phyloP scores from a whole-genome alignment of 2,329 filamentous ascomycete species.

The Alternaria metachromatica region DNA sequence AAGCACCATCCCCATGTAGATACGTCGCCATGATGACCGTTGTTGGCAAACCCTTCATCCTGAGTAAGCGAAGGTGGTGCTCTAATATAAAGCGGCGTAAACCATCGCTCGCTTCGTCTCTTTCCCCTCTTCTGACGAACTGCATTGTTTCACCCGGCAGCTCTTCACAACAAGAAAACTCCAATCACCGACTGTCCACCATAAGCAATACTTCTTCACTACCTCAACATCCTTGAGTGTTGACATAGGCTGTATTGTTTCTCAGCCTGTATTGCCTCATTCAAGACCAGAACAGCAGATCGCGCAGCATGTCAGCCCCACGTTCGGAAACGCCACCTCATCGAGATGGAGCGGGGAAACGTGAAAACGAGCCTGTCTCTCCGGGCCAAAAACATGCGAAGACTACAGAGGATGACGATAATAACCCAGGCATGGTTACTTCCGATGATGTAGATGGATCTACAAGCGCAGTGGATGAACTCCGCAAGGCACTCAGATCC shows the following conservation, averaged over 20 bases:
- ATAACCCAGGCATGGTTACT: neutral
- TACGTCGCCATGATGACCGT: too few species aligned
- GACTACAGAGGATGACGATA: neutral
- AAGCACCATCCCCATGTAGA: too few species aligned
- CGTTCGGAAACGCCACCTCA: neutral
- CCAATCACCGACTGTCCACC: neutral
- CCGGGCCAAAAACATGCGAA: neutral
- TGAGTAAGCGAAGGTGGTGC: too few species aligned
- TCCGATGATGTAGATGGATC: neutral
- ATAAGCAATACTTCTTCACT: neutral
- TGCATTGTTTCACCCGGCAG: too few species aligned
- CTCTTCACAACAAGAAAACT: neutral
- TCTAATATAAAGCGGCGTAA: neutral
- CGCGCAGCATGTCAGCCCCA: neutral
- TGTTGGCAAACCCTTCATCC: too few species aligned
- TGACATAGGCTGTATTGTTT: neutral
- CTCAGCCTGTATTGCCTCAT: neutral
- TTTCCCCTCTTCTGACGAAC: too few species aligned
- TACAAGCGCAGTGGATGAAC: neutral
- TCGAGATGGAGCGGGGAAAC: neutral
- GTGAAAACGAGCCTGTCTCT: neutral
- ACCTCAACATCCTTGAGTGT: neutral
- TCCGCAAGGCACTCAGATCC: neutral
- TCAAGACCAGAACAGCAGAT: neutral
- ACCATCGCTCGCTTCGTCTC: neutral